A percentile compares a stretch with the other conserved stretches of the same genome.
phyloP scores from a whole-genome alignment of 164 flowering plant species.

The Vitis labrusca region DNA sequence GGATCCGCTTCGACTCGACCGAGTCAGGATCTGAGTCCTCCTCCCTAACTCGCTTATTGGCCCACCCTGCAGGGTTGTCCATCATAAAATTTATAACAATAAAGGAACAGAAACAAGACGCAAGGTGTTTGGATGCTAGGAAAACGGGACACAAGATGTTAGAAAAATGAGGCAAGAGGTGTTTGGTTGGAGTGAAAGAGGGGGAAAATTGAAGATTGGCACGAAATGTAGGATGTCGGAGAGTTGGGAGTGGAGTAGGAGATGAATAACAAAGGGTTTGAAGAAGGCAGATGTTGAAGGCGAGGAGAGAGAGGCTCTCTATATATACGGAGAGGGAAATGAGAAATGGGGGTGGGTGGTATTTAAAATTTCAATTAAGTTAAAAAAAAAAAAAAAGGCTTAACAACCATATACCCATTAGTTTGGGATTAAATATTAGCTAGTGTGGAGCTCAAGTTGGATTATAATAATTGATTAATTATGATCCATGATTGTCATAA shows the following conservation, averaged over 20 bases:
- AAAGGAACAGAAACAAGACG: neutral
- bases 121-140: slow-evolving; percentile 1
- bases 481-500: too few species aligned
- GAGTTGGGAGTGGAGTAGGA: too few species aligned
- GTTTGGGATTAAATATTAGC: too few species aligned
- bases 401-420: too few species aligned
- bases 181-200: slow-evolving; percentile 5
- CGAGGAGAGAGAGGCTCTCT: slow-evolving; percentile 1
- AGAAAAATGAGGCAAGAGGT: too few species aligned
- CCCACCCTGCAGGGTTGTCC: neutral
- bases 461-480: too few species aligned
- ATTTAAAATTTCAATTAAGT: too few species aligned
- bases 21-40: neutral
- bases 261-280: too few species aligned
- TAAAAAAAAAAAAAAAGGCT: too few species aligned
- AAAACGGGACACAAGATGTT: neutral
- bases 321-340: neutral
- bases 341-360: neutral
- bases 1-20: neutral
- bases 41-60: slow-evolving; percentile 18
- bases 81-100: neutral
- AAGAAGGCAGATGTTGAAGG: neutral
- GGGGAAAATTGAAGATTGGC: neutral
- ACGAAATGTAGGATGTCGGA: too few species aligned
- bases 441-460: too few species aligned